A percentile compares a stretch with the other conserved stretches of the same genome.
Evolutionary conservation across 2,329 filamentous ascomycete species (phyloP).

Genomic region (Xylariomycetidae sp.): DNA sequence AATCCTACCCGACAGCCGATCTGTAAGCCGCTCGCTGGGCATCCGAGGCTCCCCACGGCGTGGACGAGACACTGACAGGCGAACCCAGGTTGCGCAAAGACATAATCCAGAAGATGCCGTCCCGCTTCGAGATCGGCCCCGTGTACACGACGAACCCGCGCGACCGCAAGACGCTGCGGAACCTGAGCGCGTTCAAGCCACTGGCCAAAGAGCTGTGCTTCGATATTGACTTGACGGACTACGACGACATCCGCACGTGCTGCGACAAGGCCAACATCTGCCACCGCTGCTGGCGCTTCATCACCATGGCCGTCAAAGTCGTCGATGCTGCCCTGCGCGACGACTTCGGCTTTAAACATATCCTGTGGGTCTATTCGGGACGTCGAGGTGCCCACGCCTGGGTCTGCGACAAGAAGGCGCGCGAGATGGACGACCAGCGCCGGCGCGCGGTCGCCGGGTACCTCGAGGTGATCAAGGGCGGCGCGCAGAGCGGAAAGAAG

Average conservation of each 20-base stretch:
- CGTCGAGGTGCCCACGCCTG: constrained; percentile 95
- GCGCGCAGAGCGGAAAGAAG: constrained; percentile 77
- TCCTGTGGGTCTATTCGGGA: constrained; percentile 98
- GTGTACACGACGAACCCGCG: constrained; percentile 91
- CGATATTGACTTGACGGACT: constrained; percentile 99
- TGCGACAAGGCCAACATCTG: constrained; percentile 93
- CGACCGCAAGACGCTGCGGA: constrained; percentile 82
- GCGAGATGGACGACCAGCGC: constrained; percentile 78
- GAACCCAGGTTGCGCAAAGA: constrained; percentile 74
- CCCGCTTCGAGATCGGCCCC: constrained; percentile 97
- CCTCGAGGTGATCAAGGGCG: constrained; percentile 82
- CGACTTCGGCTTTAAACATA: constrained; percentile 94
- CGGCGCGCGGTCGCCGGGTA: constrained; percentile 82
- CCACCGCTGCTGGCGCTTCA: constrained; percentile 90
- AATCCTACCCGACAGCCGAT: constrained; percentile 55
- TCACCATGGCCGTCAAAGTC: constrained; percentile 96
- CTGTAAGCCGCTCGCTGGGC: constrained; percentile 31
- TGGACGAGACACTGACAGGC: constrained; percentile 6
- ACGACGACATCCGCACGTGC: constrained; percentile 93
- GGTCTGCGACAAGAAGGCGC: constrained; percentile 88
- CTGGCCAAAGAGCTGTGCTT: constrained; percentile 93
- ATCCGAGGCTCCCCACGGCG: background rate
- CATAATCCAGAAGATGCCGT: constrained; percentile 78
- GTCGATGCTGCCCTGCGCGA: constrained; percentile 81
- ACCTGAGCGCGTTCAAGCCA: constrained; percentile 71